phyloP scores from a whole-genome alignment of 176 grass and related monocot species.

The Zea mays region DNA sequence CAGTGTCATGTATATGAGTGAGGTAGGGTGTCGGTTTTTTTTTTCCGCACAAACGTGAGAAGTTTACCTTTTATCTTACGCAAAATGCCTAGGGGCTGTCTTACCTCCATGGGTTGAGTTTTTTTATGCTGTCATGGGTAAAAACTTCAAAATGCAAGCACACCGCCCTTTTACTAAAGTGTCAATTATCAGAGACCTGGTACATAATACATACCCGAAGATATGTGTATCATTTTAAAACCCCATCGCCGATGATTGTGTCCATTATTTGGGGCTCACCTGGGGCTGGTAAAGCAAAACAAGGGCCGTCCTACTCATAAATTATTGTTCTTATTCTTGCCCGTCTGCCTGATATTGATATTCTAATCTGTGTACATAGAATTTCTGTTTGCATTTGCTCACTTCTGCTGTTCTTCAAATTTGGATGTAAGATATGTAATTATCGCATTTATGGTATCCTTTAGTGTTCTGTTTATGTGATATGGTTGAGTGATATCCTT shows the following conservation, averaged over 20 bases:
- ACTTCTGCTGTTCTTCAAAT: conserved; percentile 7
- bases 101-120: no score
- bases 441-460: conserved; percentile 15
- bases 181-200: background rate
- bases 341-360: background rate
- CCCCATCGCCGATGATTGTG: background rate
- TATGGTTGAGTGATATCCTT: conserved; percentile 5
- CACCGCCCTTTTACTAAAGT: background rate
- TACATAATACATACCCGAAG: background rate
- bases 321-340: background rate
- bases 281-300: background rate
- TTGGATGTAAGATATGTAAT: background rate
- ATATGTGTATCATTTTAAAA: background rate
- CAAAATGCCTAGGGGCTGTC: no score
- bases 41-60: no score
- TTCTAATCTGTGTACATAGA: background rate
- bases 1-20: no score
- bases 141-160: conserved; percentile 3
- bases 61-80: no score
- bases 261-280: background rate
- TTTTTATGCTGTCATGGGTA: background rate
- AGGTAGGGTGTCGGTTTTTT: no score
- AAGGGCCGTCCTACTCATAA: background rate
- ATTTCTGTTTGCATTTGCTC: conserved; percentile 8
- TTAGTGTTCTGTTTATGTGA: conserved; percentile 12